Conservation (phyloP, 768 basidiomycete species). For the Kwoniella botswanensis region DNA sequence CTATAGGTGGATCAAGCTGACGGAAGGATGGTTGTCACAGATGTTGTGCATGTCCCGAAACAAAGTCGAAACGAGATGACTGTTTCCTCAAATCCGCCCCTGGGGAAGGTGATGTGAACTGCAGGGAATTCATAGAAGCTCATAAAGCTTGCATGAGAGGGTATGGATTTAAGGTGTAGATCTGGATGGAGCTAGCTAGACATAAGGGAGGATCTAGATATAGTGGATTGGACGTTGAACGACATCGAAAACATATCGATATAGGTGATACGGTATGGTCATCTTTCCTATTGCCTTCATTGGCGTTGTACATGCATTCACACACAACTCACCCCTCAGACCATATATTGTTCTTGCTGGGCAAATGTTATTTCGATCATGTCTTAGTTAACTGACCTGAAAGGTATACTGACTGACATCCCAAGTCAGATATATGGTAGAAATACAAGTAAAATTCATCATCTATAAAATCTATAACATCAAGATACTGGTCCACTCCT, state of each 20-base stretch:
- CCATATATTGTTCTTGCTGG: neutral
- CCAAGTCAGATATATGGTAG: neutral
- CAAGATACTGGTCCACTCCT: neutral
- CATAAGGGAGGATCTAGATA: neutral
- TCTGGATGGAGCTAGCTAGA: neutral
- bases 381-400: too few species aligned
- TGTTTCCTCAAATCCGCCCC: slow-evolving; percentile 75
- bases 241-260: neutral
- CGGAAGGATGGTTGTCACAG: too few species aligned
- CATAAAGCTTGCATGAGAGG: slow-evolving; percentile 90
- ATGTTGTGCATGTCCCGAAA: slow-evolving; percentile 94
- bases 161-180: slow-evolving; percentile 78
- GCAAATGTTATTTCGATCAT: neutral
- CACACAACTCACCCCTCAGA: slow-evolving; percentile 3
- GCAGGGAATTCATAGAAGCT: slow-evolving; percentile 74
- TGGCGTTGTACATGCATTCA: slow-evolving; percentile 13
- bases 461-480: slow-evolving; percentile 2
- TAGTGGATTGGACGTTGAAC: neutral
- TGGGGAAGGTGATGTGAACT: slow-evolving; percentile 75
- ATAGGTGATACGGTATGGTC: neutral
- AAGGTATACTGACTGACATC: neutral
- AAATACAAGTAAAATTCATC: neutral
- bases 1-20: too few species aligned
- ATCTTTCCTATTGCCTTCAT: neutral
- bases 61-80: slow-evolving; percentile 88